These are phyloP conservation scores for Russula brevipes DNA, from an alignment of 768 basidiomycete genomes.

Conservation along the genomic window DNA sequence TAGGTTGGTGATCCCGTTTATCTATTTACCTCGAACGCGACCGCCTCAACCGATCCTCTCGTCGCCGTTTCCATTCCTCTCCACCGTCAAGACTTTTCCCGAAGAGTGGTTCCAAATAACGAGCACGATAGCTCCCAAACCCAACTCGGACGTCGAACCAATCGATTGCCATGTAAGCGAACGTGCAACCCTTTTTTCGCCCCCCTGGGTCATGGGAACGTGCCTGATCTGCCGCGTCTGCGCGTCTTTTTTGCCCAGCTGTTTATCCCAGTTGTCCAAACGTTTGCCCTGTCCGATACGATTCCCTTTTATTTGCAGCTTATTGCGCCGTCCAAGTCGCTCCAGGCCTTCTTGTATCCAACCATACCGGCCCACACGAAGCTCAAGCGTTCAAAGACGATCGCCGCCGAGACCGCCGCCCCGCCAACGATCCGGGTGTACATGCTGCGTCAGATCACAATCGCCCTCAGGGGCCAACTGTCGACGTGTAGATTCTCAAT, in stretches of 20 bases:
- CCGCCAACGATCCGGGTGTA: slow-evolving; percentile 42
- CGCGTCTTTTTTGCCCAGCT: slow-evolving; percentile 36
- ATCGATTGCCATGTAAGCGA: slow-evolving; percentile 48
- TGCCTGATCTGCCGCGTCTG: neutral
- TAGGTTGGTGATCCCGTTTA: slow-evolving; percentile 45
- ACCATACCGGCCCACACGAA: slow-evolving; percentile 11
- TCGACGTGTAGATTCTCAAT: slow-evolving; percentile 39
- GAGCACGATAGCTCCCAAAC: slow-evolving; percentile 39
- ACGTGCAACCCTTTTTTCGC: neutral
- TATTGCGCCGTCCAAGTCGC: slow-evolving; percentile 41
- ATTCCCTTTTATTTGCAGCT: slow-evolving; percentile 67
- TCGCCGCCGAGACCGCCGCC: neutral
- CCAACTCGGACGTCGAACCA: slow-evolving; percentile 34
- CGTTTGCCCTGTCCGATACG: slow-evolving; percentile 49
- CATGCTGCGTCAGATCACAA: slow-evolving; percentile 46
- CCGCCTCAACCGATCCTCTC: slow-evolving; percentile 50
- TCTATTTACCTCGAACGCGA: slow-evolving; percentile 51
- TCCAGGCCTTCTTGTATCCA: slow-evolving; percentile 42
- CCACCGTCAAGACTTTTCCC: slow-evolving; percentile 53
- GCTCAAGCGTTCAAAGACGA: slow-evolving; percentile 25
- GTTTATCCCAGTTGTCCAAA: slow-evolving; percentile 52
- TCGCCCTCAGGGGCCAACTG: slow-evolving; percentile 36
- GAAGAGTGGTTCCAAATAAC: slow-evolving; percentile 61
- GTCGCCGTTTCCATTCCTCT: slow-evolving; percentile 44
- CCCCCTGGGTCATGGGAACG: neutral